phyloP scores from a whole-genome alignment of 352 stramenopile genomes.

The Pythium volutum region DNA sequence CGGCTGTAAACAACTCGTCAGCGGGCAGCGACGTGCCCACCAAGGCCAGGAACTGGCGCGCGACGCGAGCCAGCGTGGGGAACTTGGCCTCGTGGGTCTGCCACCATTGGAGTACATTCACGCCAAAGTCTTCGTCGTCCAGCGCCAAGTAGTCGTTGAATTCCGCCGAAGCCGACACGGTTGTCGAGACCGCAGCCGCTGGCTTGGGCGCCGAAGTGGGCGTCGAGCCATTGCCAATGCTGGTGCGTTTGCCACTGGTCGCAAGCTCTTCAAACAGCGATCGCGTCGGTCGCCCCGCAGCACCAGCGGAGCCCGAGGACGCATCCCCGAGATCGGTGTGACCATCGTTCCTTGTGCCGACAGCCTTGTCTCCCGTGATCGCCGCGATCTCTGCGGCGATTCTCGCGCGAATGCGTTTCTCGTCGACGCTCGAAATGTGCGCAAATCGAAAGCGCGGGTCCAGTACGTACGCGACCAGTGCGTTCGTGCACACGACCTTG shows the following conservation, averaged over 20 bases:
- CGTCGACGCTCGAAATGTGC: conserved; percentile 7
- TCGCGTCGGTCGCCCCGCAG: conserved; percentile 1
- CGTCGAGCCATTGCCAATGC: conserved; percentile 1
- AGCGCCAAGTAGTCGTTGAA: conserved; percentile 16
- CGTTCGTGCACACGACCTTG: conserved; percentile 1
- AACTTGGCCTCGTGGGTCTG: conserved; percentile 13
- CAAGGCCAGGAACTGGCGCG: conserved; percentile 8
- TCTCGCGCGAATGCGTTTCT: conserved; percentile 2
- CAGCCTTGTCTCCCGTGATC: background rate
- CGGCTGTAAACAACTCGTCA: background rate
- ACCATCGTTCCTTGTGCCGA: background rate
- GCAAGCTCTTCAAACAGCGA: conserved; percentile 24
- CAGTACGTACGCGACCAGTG: conserved; percentile 16
- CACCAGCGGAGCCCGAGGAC: background rate
- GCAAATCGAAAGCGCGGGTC: conserved; percentile 17
- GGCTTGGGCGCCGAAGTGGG: background rate
- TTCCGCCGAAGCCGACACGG: background rate
- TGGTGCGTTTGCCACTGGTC: conserved; percentile 15
- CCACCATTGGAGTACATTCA: conserved; percentile 24
- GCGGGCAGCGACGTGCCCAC: conserved; percentile 14
- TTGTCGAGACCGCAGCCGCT: background rate
- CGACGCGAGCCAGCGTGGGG: conserved; percentile 12
- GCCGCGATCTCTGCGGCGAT: background rate
- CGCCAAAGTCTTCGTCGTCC: conserved; percentile 19
- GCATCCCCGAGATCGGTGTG: background rate